phyloP scores from a whole-genome alignment of 768 basidiomycete genomes.

The Amanita pseudoporphyria region DNA sequence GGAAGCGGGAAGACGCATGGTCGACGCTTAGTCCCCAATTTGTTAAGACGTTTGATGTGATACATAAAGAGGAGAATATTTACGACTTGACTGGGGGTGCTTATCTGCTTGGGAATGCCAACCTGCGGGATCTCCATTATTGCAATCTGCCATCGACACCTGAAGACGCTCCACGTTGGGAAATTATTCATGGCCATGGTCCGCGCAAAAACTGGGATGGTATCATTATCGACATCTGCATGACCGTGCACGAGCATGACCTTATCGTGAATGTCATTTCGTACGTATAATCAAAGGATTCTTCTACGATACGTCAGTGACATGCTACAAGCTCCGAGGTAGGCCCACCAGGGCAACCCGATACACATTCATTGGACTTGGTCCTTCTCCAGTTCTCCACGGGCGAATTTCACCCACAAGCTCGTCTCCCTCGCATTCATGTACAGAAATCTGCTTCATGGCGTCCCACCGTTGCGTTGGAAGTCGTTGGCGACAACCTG shows the following conservation, averaged over 20 bases:
- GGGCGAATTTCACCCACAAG: slow-evolving; percentile 21
- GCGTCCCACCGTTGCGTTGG: slow-evolving; percentile 28
- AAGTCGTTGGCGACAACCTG: slow-evolving; percentile 35
- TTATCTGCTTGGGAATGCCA: slow-evolving; percentile 27
- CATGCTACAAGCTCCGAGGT: neutral
- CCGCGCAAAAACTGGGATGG: slow-evolving; percentile 1
- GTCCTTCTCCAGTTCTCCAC: slow-evolving; percentile 15
- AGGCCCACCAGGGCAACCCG: neutral
- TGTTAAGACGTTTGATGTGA: slow-evolving; percentile 16
- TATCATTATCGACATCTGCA: slow-evolving; percentile 31
- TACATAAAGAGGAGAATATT: slow-evolving; percentile 24
- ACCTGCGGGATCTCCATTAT: slow-evolving; percentile 21
- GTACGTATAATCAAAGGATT: slow-evolving; percentile 16
- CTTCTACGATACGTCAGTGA: neutral
- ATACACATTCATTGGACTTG: slow-evolving; percentile 7
- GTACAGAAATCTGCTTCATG: slow-evolving; percentile 17
- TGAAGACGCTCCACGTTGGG: slow-evolving; percentile 20
- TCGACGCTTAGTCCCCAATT: slow-evolving; percentile 16
- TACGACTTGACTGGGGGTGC: slow-evolving; percentile 33
- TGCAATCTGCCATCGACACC: slow-evolving; percentile 21
- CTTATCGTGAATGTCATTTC: slow-evolving; percentile 30
- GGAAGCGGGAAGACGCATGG: slow-evolving; percentile 23
- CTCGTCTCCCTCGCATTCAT: slow-evolving; percentile 19
- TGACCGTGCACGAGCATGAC: slow-evolving; percentile 35
- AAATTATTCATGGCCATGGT: slow-evolving; percentile 17